Conservation (phyloP, 75 land plant genomes). For the Picea sitchensis region DNA sequence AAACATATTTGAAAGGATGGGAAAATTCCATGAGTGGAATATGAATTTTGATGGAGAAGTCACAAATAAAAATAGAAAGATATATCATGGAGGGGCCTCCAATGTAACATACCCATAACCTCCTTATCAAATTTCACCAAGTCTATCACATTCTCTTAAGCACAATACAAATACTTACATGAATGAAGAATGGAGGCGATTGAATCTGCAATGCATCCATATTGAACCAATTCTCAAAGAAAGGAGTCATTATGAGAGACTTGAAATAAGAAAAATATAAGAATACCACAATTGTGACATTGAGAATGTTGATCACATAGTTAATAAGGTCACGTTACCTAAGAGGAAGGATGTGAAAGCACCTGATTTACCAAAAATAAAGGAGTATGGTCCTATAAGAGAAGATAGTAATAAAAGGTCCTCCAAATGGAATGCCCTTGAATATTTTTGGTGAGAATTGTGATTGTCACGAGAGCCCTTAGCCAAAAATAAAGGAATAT, state of each 20-base stretch:
- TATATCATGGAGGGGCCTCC: background rate
- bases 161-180: background rate
- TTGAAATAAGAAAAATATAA: slow-evolving; percentile 18
- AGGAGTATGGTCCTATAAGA: slow-evolving; percentile 6
- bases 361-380: background rate
- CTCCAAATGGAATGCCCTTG: background rate
- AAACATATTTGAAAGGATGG: no score
- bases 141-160: slow-evolving; percentile 15
- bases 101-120: slow-evolving; percentile 7
- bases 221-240: slow-evolving; percentile 12
- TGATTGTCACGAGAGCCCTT: background rate
- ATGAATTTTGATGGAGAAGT: no score
- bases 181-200: slow-evolving; percentile 21
- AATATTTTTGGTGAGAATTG: background rate
- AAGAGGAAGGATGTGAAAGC: background rate
- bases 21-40: no score
- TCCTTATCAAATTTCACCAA: slow-evolving; percentile 20
- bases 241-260: slow-evolving; percentile 10
- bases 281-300: slow-evolving; percentile 2
- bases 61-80: background rate
- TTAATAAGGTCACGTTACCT: background rate
- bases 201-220: slow-evolving; percentile 15
- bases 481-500: slow-evolving; percentile 2
- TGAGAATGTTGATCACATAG: background rate
- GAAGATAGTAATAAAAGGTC: background rate